A percentile compares a stretch with the other conserved stretches of the same genome.
Evolutionary conservation across 345 rosid species (phyloP).

Genomic region (Lepidium sativum): DNA sequence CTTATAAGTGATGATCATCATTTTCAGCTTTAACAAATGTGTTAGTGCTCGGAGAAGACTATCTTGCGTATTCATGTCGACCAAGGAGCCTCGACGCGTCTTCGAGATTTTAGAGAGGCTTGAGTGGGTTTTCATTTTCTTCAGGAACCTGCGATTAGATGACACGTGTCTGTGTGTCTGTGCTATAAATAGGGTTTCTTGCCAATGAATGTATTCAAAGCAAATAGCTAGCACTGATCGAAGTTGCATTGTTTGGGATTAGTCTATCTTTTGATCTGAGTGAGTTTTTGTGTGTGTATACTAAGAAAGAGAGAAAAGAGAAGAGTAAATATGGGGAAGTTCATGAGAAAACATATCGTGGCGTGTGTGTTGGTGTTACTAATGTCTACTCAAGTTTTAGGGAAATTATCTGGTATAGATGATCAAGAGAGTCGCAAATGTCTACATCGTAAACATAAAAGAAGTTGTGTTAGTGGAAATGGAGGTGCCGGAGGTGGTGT

Average conservation of each 20-base stretch:
- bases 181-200: conserved; percentile 13
- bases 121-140: conserved; percentile 10
- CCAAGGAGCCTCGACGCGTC: conserved; percentile 19
- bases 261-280: not conserved
- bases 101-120: not conserved
- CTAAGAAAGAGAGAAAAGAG: not conserved
- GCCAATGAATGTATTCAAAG: not conserved
- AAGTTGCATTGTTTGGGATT: conserved; percentile 1
- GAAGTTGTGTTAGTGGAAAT: not conserved
- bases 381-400: conserved; percentile 13
- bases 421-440: not conserved
- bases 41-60: conserved; percentile 19
- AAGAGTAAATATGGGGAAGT: conserved; percentile 2
- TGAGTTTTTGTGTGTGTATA: not conserved
- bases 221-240: not conserved
- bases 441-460: not conserved
- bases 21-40: not conserved
- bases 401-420: not conserved
- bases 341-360: conserved; percentile 18
- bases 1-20: conserved; percentile 15
- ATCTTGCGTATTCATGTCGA: conserved; percentile 22
- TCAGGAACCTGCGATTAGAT: not conserved
- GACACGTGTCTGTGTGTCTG: not conserved
- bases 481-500: not conserved
- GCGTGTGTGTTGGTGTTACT: conserved; percentile 7